A percentile compares a stretch with the other conserved stretches of the same genome.
phyloP scores from a whole-genome alignment of 2,329 filamentous ascomycete genomes.

The Rugonectria rugulosa region DNA sequence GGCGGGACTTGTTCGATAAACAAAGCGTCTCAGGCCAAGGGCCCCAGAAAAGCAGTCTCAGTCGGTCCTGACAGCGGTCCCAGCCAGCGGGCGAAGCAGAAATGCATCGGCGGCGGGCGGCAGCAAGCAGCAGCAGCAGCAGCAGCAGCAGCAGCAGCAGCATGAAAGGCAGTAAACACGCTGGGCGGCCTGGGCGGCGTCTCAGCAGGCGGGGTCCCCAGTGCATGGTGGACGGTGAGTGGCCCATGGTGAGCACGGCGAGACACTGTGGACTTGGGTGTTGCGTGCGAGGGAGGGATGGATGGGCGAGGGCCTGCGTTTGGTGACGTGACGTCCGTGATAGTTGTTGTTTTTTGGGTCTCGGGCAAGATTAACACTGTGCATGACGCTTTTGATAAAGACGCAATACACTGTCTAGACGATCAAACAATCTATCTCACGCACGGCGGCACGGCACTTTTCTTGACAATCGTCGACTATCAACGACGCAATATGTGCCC shows the following conservation, averaged over 20 bases:
- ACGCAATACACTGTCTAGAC: slow-evolving; percentile 12
- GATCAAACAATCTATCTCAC: slow-evolving; percentile 20
- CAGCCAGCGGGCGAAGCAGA: too few relatives aligned
- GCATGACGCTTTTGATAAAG: slow-evolving; percentile 1
- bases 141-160: neutral
- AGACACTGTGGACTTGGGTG: slow-evolving; percentile 7
- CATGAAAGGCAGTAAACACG: too few relatives aligned
- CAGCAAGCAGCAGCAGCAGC: neutral
- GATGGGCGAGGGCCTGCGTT: slow-evolving; percentile 23
- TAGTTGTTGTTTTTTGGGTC: too few relatives aligned
- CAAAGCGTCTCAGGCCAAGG: slow-evolving; percentile 23
- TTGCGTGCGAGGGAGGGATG: slow-evolving; percentile 14
- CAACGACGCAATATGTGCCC: slow-evolving; percentile 2
- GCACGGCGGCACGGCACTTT: slow-evolving; percentile 26
- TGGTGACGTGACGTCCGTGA: slow-evolving; percentile 34
- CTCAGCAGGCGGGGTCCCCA: slow-evolving; percentile 14
- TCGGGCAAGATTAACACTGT: slow-evolving; percentile 30
- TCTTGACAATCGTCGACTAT: neutral
- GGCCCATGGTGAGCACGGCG: slow-evolving; percentile 11
- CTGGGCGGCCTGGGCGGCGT: slow-evolving; percentile 3
- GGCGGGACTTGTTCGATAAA: slow-evolving; percentile 16
- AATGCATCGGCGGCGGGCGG: neutral
- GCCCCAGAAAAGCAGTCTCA: slow-evolving; percentile 10
- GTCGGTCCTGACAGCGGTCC: neutral
- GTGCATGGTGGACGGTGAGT: slow-evolving; percentile 3